phyloP scores from a whole-genome alignment of 2,329 filamentous ascomycete genomes.

The Ophiostoma novo-ulmi region DNA sequence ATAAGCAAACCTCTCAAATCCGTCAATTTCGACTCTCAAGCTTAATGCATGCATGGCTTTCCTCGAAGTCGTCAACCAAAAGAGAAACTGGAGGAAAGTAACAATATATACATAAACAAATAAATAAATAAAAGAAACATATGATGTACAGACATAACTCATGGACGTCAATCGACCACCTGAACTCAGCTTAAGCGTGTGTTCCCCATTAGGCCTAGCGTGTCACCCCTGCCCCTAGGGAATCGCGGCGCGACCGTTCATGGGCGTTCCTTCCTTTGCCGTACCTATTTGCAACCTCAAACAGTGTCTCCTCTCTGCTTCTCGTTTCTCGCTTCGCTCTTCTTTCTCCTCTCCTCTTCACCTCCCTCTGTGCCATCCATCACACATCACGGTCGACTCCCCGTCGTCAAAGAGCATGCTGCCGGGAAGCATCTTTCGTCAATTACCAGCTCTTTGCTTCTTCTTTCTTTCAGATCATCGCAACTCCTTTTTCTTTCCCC shows the following conservation, averaged over 20 bases:
- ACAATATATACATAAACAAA: no score
- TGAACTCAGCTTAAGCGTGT: neutral
- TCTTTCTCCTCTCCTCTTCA: neutral
- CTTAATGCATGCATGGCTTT: no score
- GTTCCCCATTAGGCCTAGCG: constrained; percentile 16
- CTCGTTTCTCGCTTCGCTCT: constrained; percentile 7
- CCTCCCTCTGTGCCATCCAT: constrained; percentile 14
- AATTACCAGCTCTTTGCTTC: constrained; percentile 1
- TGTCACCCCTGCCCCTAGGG: constrained; percentile 1
- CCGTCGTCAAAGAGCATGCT: constrained; percentile 5
- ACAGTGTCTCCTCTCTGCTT: neutral
- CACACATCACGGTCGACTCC: constrained; percentile 5
- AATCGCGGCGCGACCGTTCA: constrained; percentile 21
- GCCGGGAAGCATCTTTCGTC: constrained; percentile 2
- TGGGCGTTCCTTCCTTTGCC: neutral
- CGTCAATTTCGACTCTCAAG: no score
- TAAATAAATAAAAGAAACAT: no score
- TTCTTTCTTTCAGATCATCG: neutral
- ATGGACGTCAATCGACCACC: neutral
- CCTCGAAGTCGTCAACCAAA: no score
- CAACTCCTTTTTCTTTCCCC: constrained; percentile 13
- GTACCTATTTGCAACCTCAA: constrained; percentile 1
- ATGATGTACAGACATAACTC: no score
- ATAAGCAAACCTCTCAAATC: no score
- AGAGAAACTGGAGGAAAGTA: no score